phyloP scores from a whole-genome alignment of 768 basidiomycete genomes.

The Lanmaoa rubissima region DNA sequence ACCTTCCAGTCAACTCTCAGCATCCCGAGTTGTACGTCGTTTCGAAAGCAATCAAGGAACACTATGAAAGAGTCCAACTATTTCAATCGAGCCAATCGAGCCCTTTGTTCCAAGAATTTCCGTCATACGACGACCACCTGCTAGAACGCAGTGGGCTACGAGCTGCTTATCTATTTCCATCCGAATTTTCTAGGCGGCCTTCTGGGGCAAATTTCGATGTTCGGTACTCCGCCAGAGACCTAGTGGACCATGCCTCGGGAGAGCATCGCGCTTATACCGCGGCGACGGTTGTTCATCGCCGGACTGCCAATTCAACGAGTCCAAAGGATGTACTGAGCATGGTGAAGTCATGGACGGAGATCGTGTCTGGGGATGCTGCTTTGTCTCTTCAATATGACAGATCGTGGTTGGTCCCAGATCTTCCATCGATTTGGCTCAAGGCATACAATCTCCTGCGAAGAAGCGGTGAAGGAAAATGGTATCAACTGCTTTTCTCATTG shows the following conservation, averaged over 20 bases:
- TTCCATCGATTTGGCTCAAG: constrained; percentile 27
- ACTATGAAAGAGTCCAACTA: constrained; percentile 16
- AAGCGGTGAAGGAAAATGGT: constrained; percentile 8
- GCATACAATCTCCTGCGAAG: constrained; percentile 28
- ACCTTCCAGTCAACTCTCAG: constrained; percentile 27
- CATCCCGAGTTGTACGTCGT: constrained; percentile 28
- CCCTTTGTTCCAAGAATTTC: constrained; percentile 2
- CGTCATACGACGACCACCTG: constrained; percentile 3
- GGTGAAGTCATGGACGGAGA: constrained; percentile 7
- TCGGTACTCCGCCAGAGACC: constrained; percentile 13
- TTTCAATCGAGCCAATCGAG: constrained; percentile 2
- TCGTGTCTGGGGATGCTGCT: background rate
- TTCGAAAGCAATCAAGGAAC: constrained; percentile 30
- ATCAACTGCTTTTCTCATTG: constrained; percentile 31
- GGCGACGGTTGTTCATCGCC: constrained; percentile 7
- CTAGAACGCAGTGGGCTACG: constrained; percentile 19
- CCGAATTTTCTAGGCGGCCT: constrained; percentile 4
- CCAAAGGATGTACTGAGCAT: constrained; percentile 1
- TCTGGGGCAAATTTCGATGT: background rate
- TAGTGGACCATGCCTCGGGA: background rate
- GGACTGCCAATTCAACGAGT: background rate
- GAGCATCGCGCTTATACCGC: constrained; percentile 20
- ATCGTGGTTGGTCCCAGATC: constrained; percentile 27
- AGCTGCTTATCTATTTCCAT: constrained; percentile 13
- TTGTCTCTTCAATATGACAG: constrained; percentile 25